These are phyloP conservation scores for Yamadazyma jaroonii DNA, from an alignment of 1,139 yeast genomes.

Conservation along the genomic window DNA sequence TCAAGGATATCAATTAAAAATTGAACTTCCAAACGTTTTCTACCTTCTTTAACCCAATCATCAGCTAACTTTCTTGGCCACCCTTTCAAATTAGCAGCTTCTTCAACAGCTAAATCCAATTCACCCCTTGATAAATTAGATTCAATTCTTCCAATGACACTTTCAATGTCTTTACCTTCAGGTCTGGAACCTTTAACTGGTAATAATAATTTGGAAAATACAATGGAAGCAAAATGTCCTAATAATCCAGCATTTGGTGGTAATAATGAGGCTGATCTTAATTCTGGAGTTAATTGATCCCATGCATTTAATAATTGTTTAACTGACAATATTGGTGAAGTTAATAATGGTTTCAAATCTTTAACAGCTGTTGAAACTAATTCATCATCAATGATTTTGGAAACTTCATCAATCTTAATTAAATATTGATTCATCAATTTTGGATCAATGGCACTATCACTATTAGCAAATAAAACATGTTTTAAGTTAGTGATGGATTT, in stretches of 20 bases:
- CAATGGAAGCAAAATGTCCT: conserved; percentile 79
- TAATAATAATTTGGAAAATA: conserved; percentile 74
- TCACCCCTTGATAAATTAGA: conserved; percentile 73
- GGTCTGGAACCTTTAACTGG: conserved; percentile 55
- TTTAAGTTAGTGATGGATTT: conserved; percentile 55
- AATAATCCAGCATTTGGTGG: conserved; percentile 96
- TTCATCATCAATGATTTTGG: conserved; percentile 43
- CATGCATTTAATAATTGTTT: conserved; percentile 74
- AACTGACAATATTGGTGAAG: conserved; percentile 57
- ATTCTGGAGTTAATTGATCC: conserved; percentile 77
- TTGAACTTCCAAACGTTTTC: conserved; percentile 86
- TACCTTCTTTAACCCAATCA: conserved; percentile 88
- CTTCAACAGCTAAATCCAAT: conserved; percentile 87
- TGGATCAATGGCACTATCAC: conserved; percentile 22
- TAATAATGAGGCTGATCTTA: conserved; percentile 80
- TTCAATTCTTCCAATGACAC: conserved; percentile 84
- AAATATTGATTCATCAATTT: conserved; percentile 42
- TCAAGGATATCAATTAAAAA: conserved; percentile 67
- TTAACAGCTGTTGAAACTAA: conserved; percentile 33
- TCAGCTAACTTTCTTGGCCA: conserved; percentile 89
- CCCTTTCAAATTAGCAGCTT: conserved; percentile 85
- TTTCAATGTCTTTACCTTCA: conserved; percentile 81
- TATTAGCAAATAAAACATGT: conserved; percentile 34
- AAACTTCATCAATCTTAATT: conserved; percentile 44
- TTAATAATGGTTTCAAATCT: conserved; percentile 41